A percentile compares a stretch with the other conserved stretches of the same genome.
Evolutionary conservation across 2,329 filamentous ascomycete genomes (phyloP).

Genomic region (Elsinoe necatrix): DNA sequence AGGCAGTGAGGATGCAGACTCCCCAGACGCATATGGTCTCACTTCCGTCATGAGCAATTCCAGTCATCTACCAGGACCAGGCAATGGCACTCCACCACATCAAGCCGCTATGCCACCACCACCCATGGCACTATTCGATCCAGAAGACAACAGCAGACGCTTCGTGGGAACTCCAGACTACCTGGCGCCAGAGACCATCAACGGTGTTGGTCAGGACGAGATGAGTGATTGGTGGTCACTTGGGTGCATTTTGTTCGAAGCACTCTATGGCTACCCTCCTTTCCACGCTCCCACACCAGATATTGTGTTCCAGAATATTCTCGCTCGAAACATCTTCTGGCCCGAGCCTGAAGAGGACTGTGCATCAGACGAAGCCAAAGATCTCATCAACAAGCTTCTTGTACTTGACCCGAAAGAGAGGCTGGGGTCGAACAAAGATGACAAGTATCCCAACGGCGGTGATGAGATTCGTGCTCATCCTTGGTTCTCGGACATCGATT

Average conservation of each 20-base stretch:
- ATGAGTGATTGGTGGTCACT: conserved; percentile 99
- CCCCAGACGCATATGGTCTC: conserved; percentile 66
- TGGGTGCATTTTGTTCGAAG: conserved; percentile 97
- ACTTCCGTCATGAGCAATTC: conserved; percentile 49
- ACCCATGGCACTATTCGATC: conserved; percentile 88
- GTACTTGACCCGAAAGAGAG: conserved; percentile 74
- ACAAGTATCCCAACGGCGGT: conserved; percentile 74
- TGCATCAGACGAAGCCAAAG: conserved; percentile 79
- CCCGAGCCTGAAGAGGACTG: conserved; percentile 72
- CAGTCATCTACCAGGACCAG: conserved; percentile 40
- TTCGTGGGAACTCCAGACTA: conserved; percentile 98
- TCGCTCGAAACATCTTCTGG: conserved; percentile 85
- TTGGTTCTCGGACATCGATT: conserved; percentile 83
- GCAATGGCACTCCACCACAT: conserved; percentile 50
- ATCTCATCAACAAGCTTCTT: conserved; percentile 86
- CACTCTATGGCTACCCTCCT: conserved; percentile 83
- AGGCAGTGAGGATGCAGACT: conserved; percentile 57
- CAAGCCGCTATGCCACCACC: conserved; percentile 76
- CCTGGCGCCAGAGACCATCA: conserved; percentile 91
- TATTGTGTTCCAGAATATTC: conserved; percentile 92
- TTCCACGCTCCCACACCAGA: conserved; percentile 89
- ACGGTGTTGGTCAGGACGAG: conserved; percentile 89
- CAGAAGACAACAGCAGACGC: conserved; percentile 81
- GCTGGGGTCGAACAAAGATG: conserved; percentile 75
- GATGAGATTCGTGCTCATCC: conserved; percentile 82